Conservation (phyloP, 1,139 yeast genomes). For the Scheffersomyces lignicola region DNA sequence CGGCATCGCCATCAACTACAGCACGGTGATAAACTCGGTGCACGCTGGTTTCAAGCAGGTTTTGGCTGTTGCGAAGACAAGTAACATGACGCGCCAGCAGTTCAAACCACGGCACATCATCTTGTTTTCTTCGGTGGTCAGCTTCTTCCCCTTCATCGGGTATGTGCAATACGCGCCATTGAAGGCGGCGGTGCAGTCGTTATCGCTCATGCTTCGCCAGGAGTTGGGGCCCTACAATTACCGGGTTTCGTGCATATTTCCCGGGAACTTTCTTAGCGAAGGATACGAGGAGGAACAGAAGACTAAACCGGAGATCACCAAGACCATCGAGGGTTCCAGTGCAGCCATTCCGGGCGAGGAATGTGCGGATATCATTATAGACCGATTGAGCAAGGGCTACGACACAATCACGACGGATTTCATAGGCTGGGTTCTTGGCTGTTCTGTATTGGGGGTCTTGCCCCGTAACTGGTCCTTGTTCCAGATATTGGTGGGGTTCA, state of each 20-base stretch:
- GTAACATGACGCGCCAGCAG: too few species aligned
- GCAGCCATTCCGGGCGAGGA: constrained; percentile 63
- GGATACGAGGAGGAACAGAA: constrained; percentile 80
- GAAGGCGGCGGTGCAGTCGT: constrained; percentile 76
- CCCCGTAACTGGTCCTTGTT: constrained; percentile 65
- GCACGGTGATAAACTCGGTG: constrained; percentile 67
- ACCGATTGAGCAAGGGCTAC: constrained; percentile 61
- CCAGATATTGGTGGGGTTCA: constrained; percentile 47
- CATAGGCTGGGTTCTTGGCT: constrained; percentile 79
- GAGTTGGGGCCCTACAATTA: constrained; percentile 72
- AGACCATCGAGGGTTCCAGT: constrained; percentile 82
- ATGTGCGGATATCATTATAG: constrained; percentile 65
- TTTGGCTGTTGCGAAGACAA: constrained; percentile 10
- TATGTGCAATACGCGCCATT: constrained; percentile 88
- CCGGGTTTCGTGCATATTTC: constrained; percentile 63
- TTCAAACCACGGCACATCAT: constrained; percentile 58
- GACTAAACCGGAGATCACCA: constrained; percentile 86
- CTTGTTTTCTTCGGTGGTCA: constrained; percentile 77
- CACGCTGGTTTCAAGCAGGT: constrained; percentile 59
- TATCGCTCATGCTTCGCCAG: constrained; percentile 77
- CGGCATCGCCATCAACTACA: constrained; percentile 71
- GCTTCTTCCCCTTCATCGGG: constrained; percentile 87
- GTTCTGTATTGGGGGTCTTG: constrained; percentile 65
- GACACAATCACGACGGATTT: constrained; percentile 80
- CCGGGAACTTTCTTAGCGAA: constrained; percentile 89